Base-by-base conservation (phyloP, 306 rosid genomes). In the Ormosia emarginata region DNA sequence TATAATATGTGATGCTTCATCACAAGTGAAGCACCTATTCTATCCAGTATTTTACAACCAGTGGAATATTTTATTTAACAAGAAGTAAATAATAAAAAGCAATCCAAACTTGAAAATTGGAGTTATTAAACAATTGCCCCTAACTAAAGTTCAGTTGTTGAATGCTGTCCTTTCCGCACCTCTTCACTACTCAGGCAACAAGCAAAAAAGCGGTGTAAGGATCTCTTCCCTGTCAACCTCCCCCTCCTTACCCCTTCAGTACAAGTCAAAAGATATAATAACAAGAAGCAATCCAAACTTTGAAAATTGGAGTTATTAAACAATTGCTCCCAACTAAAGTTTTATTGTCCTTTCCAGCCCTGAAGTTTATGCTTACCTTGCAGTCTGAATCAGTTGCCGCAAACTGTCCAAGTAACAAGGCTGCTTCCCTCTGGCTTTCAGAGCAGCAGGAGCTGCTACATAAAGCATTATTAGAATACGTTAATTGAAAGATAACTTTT, bases 371-470 rank as follows among this genome's bases (percentile, higher is more conserved):
- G 57, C 80, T 75, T 82, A 93, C 99, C 96, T 95, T 95, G 84
- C 99, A 93, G 81, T 93, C 99, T 39, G 98, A 95, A 90, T 95
- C 99, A 43, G 99, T 95, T 44, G 99, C 98, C 29, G 99, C 99
- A 78, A 95, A 95, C 82, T 95, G 99, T 65, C 99, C 99, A 83
- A 95, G 96, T 81, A 95, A 90, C 89, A 95, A 86, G 70, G 99
- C 99, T 29, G 99, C 99, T 81, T 95, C 99, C 80, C 99, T 90
- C 90, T 90, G 98, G 87, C 99, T 95, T 88, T 95, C 99, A 41
- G 94, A 89, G 88, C 99, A 95, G 90, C 94, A 86, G 32, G 99
- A 95, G 83, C 99, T 95, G 85, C 80, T 74, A 67, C 53, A 75
- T 64, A 80, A 69, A 59, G 69, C 69, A 80, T 80, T 32, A 71